Evolutionary conservation across 2,329 filamentous ascomycete species (phyloP), one percentile per base, ranked within the genome.

Genomic region (Lecanoromycetidae sp.): DNA sequence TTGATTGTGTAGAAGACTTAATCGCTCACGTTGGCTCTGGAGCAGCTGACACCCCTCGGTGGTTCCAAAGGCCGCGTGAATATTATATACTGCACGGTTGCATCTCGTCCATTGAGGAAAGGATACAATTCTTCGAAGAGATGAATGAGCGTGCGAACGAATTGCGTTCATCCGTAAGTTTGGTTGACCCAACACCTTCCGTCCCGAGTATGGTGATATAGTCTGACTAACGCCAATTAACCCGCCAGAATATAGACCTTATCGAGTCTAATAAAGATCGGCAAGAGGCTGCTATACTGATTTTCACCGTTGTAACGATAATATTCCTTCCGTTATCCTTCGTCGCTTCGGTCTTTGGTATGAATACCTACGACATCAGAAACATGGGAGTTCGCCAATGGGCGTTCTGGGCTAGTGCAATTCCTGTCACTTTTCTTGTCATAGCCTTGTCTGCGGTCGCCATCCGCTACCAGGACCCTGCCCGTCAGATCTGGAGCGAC

Each of bases 271-370:
- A 26, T 9, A 30, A 47, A 17, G 49, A 52, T 30, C 40, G 46
- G 20, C 38, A 50, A 3, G 35, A 39, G 10, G 34, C 29, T 19
- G 50, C 50, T 7, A 49, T 50, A 9, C 36, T 52, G 6, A 20
- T 84, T 58, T 91, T 56, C 32, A 56, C 55, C 5, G 42, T 52
- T 5, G 50, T 56, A 5, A 56, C 55, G 2, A 40, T 56, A 1
- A 25, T 56, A 10, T 56, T 56, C 30, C 47, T 56, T 13, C 55
- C 55, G 3, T 15, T 56, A 7, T 48, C 45, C 9, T 56, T 56
- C 34, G 49, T 51, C 13, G 44, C 55, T 9, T 38, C 37, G 8
- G 51, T 50, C 34, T 54, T 56, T 23, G 54, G 55, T 17, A 56
- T 56, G 55, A 56, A 56, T 20, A 19, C 51, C 0, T 38, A 17